phyloP scores from a whole-genome alignment of 371 early-diverging fungal genomes.

The Mitosporidium daphniae region DNA sequence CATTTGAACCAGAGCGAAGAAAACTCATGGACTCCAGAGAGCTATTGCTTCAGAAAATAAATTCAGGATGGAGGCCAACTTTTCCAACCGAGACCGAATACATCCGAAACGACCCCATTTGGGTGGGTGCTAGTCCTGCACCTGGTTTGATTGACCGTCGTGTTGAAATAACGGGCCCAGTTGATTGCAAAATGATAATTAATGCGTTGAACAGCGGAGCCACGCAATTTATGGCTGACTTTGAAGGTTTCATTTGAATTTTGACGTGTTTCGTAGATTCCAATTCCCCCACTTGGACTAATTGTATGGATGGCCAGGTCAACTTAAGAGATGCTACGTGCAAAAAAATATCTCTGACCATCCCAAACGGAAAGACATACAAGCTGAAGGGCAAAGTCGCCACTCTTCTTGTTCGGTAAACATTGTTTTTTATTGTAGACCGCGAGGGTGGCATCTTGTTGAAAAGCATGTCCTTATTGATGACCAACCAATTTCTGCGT shows the following conservation, averaged over 20 bases:
- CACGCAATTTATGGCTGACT: conserved; percentile 71
- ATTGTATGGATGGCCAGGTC: conserved; percentile 34
- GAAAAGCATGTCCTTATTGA: conserved; percentile 64
- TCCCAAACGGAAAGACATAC: conserved; percentile 58
- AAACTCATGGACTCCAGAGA: too few species aligned
- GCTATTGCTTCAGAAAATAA: too few species aligned
- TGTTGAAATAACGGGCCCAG: conserved; percentile 82
- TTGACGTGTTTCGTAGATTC: conserved; percentile 18
- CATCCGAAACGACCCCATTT: conserved; percentile 43
- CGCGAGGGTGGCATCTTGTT: conserved; percentile 83
- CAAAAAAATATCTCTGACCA: conserved; percentile 32
- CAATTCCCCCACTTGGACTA: conserved; percentile 62
- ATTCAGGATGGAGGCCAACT: too few species aligned
- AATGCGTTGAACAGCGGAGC: conserved; percentile 72
- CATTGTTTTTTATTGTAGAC: too few species aligned
- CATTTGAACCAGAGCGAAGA: too few species aligned
- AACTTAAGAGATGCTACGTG: conserved; percentile 68
- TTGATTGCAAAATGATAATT: conserved; percentile 87
- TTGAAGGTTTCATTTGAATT: conserved; percentile 25
- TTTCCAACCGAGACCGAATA: conserved; percentile 54
- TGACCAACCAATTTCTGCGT: conserved; percentile 47
- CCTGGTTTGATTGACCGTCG: conserved; percentile 59
- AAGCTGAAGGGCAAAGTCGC: conserved; percentile 39
- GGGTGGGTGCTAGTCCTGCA: conserved; percentile 46
- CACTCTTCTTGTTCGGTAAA: conserved; percentile 46